Conservation (phyloP, 257 asterid species). For the Solanum tarapatanum region DNA sequence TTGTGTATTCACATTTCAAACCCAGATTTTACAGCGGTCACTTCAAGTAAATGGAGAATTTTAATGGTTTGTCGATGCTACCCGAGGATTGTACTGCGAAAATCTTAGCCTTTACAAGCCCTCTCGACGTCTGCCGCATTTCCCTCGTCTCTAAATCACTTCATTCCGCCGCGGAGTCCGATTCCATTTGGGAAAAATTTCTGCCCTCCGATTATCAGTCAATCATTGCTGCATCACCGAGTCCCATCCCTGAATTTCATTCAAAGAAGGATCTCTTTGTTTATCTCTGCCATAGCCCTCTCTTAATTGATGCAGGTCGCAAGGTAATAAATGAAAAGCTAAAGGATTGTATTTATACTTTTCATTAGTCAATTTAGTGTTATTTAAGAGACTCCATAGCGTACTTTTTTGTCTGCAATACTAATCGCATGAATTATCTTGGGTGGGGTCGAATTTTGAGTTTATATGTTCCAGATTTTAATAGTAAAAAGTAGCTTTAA, state of each 20-base stretch:
- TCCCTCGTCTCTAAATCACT: neutral
- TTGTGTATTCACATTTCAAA: neutral
- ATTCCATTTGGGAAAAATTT: neutral
- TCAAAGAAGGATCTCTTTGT: neutral
- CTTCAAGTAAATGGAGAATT: neutral
- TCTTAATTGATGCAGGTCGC: slow-evolving; percentile 1
- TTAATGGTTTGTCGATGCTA: neutral
- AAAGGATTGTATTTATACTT: neutral
- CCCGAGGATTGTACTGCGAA: neutral
- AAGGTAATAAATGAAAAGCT: neutral
- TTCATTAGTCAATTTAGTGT: neutral
- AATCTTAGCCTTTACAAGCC: neutral
- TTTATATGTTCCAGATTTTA: too few species aligned
- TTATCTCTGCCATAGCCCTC: neutral
- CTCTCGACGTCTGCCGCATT: neutral
- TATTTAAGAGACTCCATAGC: neutral
- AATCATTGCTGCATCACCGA: neutral
- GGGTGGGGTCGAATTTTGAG: neutral
- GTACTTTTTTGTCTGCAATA: neutral
- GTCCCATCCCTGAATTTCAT: neutral
- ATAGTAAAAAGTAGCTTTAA: neutral
- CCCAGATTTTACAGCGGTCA: neutral
- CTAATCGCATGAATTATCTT: neutral
- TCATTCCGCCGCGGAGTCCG: neutral
- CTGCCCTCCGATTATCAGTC: neutral